These are phyloP conservation scores for Euphrasia confusa DNA, from an alignment of 257 asterid species.

Conservation along the genomic window DNA sequence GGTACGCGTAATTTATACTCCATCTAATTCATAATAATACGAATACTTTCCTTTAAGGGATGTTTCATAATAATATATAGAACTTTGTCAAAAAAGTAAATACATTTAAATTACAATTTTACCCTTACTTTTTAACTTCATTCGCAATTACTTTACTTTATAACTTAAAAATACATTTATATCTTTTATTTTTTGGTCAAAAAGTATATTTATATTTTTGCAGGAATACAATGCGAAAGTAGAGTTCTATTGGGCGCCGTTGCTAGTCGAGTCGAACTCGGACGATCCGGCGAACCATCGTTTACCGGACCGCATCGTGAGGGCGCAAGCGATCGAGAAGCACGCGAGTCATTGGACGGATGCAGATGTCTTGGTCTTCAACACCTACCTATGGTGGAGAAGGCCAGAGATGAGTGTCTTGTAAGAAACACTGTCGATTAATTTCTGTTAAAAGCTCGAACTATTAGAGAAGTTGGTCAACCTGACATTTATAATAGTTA, in stretches of 20 bases:
- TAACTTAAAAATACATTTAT: no score
- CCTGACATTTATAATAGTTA: no score
- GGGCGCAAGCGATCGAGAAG: constrained; percentile 63
- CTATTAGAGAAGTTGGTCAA: no score
- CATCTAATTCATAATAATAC: no score
- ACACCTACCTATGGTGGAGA: constrained; percentile 86
- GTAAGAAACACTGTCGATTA: constrained; percentile 33
- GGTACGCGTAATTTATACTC: constrained; percentile 13
- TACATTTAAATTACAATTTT: no score
- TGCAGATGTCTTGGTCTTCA: constrained; percentile 67
- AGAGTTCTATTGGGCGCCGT: constrained; percentile 86
- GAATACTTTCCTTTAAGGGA: no score
- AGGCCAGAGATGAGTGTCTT: constrained; percentile 60
- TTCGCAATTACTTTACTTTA: no score
- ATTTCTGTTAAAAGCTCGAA: no score
- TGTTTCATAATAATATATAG: no score
- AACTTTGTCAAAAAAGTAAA: no score
- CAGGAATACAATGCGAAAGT: constrained; percentile 80
- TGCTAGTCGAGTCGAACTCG: constrained; percentile 84
- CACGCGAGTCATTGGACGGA: constrained; percentile 75
- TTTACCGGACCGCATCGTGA: constrained; percentile 61
- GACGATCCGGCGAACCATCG: constrained; percentile 78
- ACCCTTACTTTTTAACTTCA: no score
- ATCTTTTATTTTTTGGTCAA: no score
- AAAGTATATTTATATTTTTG: constrained; percentile 3